Conservation (phyloP, 495 filamentous ascomycete genomes). For the Daldinia decipiens region DNA sequence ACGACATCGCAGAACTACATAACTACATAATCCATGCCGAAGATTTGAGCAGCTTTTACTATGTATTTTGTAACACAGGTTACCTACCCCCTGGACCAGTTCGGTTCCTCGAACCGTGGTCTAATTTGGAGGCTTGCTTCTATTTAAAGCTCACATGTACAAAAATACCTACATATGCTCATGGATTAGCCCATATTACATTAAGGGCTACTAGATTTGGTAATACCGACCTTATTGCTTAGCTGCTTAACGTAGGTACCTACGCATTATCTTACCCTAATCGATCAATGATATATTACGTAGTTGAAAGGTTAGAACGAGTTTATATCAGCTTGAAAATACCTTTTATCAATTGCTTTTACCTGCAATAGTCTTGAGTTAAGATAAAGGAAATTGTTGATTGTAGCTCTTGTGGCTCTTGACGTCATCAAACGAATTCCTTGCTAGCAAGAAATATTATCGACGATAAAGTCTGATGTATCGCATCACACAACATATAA, state of each 20-base stretch:
- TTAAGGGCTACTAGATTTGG: neutral
- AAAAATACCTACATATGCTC: neutral
- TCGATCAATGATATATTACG: too few relatives aligned
- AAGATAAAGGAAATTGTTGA: too few relatives aligned
- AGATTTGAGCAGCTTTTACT: neutral
- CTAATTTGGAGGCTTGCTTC: constrained; percentile 21
- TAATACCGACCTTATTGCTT: neutral
- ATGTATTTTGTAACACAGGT: neutral
- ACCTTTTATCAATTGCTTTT: too few relatives aligned
- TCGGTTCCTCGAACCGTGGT: constrained; percentile 3
- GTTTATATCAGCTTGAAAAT: too few relatives aligned
- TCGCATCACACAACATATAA: constrained; percentile 6
- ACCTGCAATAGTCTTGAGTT: too few relatives aligned
- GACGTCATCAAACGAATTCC: constrained; percentile 27
- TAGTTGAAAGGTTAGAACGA: too few relatives aligned
- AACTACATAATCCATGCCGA: neutral
- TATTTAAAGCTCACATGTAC: constrained; percentile 21
- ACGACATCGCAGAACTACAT: neutral
- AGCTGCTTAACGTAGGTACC: neutral
- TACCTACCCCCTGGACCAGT: constrained; percentile 2
- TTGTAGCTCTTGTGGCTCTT: too few relatives aligned
- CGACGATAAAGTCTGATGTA: constrained; percentile 36
- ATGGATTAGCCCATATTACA: constrained; percentile 17
- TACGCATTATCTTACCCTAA: neutral
- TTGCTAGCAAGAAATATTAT: constrained; percentile 4